Evolutionary conservation across 2,329 filamentous ascomycete genomes (phyloP).

Genomic region (Microthyrium microscopicum): DNA sequence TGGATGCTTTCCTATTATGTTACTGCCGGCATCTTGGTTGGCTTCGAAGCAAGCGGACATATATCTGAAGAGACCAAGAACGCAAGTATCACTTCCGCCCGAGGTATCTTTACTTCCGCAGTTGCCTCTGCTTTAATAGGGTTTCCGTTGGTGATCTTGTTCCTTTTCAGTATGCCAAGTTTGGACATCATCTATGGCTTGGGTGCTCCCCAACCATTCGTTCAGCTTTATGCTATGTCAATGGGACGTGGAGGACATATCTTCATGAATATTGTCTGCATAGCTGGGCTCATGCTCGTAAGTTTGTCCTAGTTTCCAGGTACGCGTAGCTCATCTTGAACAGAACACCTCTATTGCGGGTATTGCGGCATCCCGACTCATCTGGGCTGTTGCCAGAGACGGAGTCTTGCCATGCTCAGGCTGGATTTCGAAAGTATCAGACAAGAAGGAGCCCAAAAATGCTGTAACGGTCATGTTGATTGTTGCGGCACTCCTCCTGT

Average conservation of each 20-base stretch:
- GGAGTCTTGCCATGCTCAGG: constrained; percentile 41
- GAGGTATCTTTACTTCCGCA: constrained; percentile 45
- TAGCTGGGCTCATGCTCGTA: constrained; percentile 31
- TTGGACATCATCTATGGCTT: constrained; percentile 36
- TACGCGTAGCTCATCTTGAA: constrained; percentile 1
- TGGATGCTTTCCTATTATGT: constrained; percentile 46
- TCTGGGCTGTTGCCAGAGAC: constrained; percentile 46
- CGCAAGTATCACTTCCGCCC: constrained; percentile 36
- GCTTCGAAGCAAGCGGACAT: constrained; percentile 44
- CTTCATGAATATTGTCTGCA: constrained; percentile 44
- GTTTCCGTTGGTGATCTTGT: constrained; percentile 38
- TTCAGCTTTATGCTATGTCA: constrained; percentile 39
- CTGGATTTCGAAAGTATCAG: constrained; percentile 38
- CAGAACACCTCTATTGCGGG: constrained; percentile 43
- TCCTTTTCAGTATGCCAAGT: constrained; percentile 41
- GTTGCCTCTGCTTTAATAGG: constrained; percentile 39
- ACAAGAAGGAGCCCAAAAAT: constrained; percentile 40
- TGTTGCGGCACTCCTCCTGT: constrained; percentile 37
- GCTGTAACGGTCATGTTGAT: constrained; percentile 42
- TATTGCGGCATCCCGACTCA: constrained; percentile 41
- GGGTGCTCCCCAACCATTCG: constrained; percentile 40
- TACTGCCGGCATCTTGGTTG: constrained; percentile 43
- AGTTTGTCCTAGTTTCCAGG: constrained; percentile 12
- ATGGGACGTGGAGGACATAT: constrained; percentile 40
- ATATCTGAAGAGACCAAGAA: constrained; percentile 46